phyloP scores from a whole-genome alignment of 2,329 filamentous ascomycete species.

The Paradendryphiella salina region DNA sequence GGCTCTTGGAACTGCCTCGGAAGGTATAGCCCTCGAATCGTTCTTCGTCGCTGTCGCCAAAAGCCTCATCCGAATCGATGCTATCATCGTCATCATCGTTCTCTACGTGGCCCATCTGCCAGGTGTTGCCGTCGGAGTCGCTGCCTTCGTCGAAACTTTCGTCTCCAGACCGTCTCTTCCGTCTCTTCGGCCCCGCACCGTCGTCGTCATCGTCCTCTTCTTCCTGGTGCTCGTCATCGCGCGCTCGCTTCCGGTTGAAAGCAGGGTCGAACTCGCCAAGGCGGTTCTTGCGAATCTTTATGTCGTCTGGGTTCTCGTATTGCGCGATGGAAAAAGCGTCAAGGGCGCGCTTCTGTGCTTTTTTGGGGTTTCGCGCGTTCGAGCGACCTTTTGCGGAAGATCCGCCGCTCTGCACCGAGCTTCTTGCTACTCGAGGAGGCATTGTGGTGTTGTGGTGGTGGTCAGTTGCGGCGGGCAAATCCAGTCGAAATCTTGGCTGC shows the following conservation, averaged over 20 bases:
- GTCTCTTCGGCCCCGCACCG: constrained; percentile 37
- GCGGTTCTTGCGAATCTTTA: constrained; percentile 60
- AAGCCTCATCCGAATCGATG: constrained; percentile 77
- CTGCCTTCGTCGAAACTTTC: constrained; percentile 72
- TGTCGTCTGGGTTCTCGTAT: constrained; percentile 56
- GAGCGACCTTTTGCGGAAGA: constrained; percentile 34
- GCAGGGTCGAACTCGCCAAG: constrained; percentile 59
- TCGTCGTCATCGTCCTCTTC: constrained; percentile 43
- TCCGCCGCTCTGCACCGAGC: constrained; percentile 38
- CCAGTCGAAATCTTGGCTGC: constrained; percentile 33
- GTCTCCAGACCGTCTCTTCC: constrained; percentile 35
- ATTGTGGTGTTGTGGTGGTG: constrained; percentile 38
- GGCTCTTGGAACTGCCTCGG: constrained; percentile 59
- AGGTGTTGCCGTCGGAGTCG: constrained; percentile 84
- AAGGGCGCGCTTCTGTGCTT: constrained; percentile 58
- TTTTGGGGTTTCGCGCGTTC: constrained; percentile 48
- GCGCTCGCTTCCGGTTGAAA: constrained; percentile 48
- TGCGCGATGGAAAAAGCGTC: constrained; percentile 70
- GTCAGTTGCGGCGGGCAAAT: constrained; percentile 10
- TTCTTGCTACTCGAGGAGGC: constrained; percentile 52
- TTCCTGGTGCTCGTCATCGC: constrained; percentile 56
- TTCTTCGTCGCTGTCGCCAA: constrained; percentile 87
- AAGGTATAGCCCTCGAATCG: constrained; percentile 77
- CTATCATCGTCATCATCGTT: constrained; percentile 68
- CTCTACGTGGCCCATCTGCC: constrained; percentile 73